Percentiles rank a stretch among this genome's conserved stretches.
Conservation (phyloP, 495 filamentous ascomycete species). For the Aspergillus homomorphus region DNA sequence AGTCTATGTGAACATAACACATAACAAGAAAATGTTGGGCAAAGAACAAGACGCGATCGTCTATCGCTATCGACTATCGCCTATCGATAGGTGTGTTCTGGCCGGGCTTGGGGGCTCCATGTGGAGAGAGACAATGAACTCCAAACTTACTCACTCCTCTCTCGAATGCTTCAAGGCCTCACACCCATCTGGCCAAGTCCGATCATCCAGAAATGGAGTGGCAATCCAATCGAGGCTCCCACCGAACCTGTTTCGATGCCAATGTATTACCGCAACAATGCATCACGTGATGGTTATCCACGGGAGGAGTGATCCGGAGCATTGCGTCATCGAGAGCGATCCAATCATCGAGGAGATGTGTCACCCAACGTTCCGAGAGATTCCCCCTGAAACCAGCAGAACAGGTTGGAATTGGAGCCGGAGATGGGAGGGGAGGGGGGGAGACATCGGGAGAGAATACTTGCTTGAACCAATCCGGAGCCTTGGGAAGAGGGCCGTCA, state of each 20-base stretch:
- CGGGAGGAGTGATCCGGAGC: conserved; percentile 9
- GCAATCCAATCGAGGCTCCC: conserved; percentile 14
- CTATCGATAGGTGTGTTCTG: background rate
- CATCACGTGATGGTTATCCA: conserved; percentile 22
- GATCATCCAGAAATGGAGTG: conserved; percentile 19
- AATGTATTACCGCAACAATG: conserved; percentile 2
- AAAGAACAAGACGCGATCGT: background rate
- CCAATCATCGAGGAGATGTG: conserved; percentile 18
- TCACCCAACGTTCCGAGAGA: conserved; percentile 16
- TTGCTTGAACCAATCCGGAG: conserved; percentile 4
- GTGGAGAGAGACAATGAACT: background rate
- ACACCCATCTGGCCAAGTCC: background rate
- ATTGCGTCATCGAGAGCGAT: conserved; percentile 23
- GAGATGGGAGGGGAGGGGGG: background rate
- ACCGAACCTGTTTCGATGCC: conserved; percentile 4
- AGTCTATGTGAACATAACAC: background rate
- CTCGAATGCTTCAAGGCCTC: background rate
- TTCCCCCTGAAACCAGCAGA: conserved; percentile 11
- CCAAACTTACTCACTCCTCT: background rate
- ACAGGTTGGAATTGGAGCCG: background rate
- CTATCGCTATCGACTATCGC: background rate
- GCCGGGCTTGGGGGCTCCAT: background rate
- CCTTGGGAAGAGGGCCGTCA: conserved; percentile 1
- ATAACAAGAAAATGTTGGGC: background rate
- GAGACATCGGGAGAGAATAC: background rate